Percentiles rank a stretch among this genome's conserved stretches.
These are phyloP conservation scores for Aspergillus tubingensis DNA, from an alignment of 2,329 filamentous ascomycete species.

Conservation along the genomic window DNA sequence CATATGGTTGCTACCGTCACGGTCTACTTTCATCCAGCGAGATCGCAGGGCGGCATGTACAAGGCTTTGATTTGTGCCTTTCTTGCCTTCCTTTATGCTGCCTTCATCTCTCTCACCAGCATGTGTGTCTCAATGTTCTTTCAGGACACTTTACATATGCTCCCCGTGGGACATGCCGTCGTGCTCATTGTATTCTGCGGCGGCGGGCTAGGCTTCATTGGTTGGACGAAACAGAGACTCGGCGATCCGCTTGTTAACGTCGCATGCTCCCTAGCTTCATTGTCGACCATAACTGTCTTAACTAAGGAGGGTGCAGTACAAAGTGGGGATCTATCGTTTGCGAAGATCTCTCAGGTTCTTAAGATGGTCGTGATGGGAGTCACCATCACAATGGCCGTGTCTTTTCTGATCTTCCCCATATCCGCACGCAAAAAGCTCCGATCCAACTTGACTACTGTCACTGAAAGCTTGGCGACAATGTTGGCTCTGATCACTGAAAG, in stretches of 20 bases:
- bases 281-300: conserved; percentile 84
- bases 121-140: conserved; percentile 88
- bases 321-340: conserved; percentile 74
- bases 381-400: conserved; percentile 69
- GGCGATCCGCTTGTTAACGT: conserved; percentile 81
- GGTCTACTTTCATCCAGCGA: conserved; percentile 90
- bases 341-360: conserved; percentile 78
- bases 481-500: conserved; percentile 77
- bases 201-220: conserved; percentile 81
- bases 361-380: conserved; percentile 84
- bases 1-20: conserved; percentile 92
- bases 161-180: conserved; percentile 72
- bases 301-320: conserved; percentile 91
- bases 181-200: conserved; percentile 83
- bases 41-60: conserved; percentile 84
- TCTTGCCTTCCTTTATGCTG: conserved; percentile 76
- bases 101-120: conserved; percentile 74
- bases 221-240: conserved; percentile 80
- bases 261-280: conserved; percentile 79
- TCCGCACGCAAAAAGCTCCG: conserved; percentile 75
- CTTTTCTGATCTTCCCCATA: conserved; percentile 74
- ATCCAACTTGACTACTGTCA: conserved; percentile 71
- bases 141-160: conserved; percentile 64
- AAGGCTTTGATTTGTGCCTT: conserved; percentile 78
- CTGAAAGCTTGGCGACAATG: conserved; percentile 76